Percentiles rank a stretch among this genome's conserved stretches.
Evolutionary conservation across 148 eudicot species (phyloP).

Genomic region (Suaeda aralocaspica): DNA sequence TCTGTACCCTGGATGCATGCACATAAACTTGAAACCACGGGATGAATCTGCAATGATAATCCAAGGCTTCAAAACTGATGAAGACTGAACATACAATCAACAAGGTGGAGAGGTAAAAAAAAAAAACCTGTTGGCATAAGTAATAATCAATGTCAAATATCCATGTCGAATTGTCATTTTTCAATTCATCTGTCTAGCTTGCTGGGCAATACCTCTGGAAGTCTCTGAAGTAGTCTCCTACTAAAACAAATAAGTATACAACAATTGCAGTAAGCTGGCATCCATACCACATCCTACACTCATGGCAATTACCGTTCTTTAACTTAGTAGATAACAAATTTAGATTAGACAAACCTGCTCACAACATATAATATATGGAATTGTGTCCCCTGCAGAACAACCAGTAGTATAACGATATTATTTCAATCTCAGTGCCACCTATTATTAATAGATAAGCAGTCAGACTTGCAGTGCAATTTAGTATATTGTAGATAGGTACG

Average conservation of each 20-base stretch:
- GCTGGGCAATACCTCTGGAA: slow-evolving; percentile 82
- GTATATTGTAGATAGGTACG: too few relatives aligned
- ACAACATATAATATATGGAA: slow-evolving; percentile 86
- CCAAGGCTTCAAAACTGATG: slow-evolving; percentile 18
- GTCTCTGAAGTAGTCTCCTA: slow-evolving; percentile 63
- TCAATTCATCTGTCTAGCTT: slow-evolving; percentile 98
- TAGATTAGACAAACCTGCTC: slow-evolving; percentile 59
- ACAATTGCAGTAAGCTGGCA: background rate
- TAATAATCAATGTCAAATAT: slow-evolving; percentile 92
- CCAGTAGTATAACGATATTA: slow-evolving; percentile 62
- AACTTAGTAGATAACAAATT: background rate
- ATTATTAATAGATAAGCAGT: background rate
- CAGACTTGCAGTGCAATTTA: background rate
- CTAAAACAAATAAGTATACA: slow-evolving; percentile 4
- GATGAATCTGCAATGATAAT: slow-evolving; percentile 68
- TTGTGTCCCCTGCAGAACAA: slow-evolving; percentile 97
- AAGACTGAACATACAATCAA: too few relatives aligned
- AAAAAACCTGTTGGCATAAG: slow-evolving; percentile 79
- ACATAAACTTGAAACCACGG: slow-evolving; percentile 95
- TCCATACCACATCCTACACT: background rate
- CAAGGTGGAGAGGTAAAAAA: background rate
- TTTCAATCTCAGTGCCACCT: slow-evolving; percentile 83
- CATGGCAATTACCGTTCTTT: background rate
- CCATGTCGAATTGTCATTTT: slow-evolving; percentile 66
- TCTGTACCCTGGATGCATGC: slow-evolving; percentile 96